These are phyloP conservation scores for Pythium sp. DNA, from an alignment of 352 stramenopile genomes.

Conservation along the genomic window DNA sequence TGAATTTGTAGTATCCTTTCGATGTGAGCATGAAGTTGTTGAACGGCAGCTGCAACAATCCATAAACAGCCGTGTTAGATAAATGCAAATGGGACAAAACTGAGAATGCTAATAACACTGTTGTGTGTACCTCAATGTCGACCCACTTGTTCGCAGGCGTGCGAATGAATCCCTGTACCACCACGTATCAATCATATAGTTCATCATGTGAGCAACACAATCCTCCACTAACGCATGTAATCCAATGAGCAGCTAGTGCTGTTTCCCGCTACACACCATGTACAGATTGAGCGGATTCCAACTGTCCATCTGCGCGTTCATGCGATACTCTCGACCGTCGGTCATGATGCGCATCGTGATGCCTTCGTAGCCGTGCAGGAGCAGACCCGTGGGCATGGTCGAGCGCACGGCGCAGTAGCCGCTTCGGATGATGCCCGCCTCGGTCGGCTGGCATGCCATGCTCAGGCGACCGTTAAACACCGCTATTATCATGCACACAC, in stretches of 20 bases:
- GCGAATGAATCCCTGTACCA: conserved; percentile 70
- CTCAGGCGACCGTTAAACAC: conserved; percentile 73
- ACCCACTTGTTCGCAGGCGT: conserved; percentile 82
- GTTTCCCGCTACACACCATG: conserved; percentile 43
- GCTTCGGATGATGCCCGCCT: conserved; percentile 74
- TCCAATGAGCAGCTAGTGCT: neutral
- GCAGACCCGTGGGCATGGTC: conserved; percentile 42
- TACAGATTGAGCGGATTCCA: conserved; percentile 88
- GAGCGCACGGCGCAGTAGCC: conserved; percentile 82
- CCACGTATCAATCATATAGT: conserved; percentile 1
- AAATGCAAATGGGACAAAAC: neutral
- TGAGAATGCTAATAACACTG: neutral
- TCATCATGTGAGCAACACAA: neutral
- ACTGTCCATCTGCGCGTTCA: conserved; percentile 84
- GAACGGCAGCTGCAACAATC: conserved; percentile 55
- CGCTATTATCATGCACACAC: conserved; percentile 26
- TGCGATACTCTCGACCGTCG: conserved; percentile 78
- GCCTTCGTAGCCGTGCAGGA: conserved; percentile 82
- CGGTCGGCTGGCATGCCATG: conserved; percentile 72
- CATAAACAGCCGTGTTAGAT: neutral
- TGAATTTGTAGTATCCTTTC: conserved; percentile 80
- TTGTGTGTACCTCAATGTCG: conserved; percentile 53
- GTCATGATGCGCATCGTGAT: conserved; percentile 86
- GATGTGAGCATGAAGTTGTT: conserved; percentile 77
- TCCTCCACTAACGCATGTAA: neutral